Percentiles rank a stretch among this genome's conserved stretches.
These are phyloP conservation scores for Serendipita sp. DNA, from an alignment of 768 basidiomycete genomes.

Conservation along the genomic window DNA sequence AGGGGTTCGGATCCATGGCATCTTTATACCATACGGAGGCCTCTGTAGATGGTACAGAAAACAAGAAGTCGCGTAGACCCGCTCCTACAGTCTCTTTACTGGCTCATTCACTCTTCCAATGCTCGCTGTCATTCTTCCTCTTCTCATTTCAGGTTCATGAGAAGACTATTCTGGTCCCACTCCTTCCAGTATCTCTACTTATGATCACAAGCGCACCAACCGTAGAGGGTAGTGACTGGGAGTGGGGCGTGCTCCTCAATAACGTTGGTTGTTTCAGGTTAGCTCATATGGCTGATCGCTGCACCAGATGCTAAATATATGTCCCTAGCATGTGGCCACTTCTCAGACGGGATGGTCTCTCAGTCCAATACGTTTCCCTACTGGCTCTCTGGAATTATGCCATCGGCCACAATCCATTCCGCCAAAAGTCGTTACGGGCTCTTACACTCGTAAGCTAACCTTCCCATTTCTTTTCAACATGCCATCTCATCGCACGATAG, in stretches of 20 bases:
- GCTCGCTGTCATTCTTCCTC: constrained; percentile 83
- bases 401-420: constrained; percentile 61
- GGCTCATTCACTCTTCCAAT: constrained; percentile 62
- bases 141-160: constrained; percentile 97
- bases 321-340: constrained; percentile 77
- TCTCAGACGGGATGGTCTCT: constrained; percentile 60
- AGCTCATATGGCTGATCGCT: constrained; percentile 10
- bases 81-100: constrained; percentile 51
- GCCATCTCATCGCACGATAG: constrained; percentile 18
- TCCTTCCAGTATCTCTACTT: constrained; percentile 70
- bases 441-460: constrained; percentile 14
- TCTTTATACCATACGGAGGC: background rate
- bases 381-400: constrained; percentile 61
- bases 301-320: background rate
- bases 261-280: constrained; percentile 84
- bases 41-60: background rate
- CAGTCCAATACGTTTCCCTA: constrained; percentile 52
- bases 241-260: constrained; percentile 58
- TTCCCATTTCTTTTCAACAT: background rate
- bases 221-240: constrained; percentile 38
- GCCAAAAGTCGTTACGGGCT: constrained; percentile 28
- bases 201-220: constrained; percentile 31
- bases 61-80: constrained; percentile 14
- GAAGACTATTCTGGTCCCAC: constrained; percentile 74
- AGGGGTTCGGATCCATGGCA: background rate